A percentile compares a stretch with the other conserved stretches of the same genome.
phyloP scores from a whole-genome alignment of 139 green algal genomes.

The Tetradesmus obliquus region DNA sequence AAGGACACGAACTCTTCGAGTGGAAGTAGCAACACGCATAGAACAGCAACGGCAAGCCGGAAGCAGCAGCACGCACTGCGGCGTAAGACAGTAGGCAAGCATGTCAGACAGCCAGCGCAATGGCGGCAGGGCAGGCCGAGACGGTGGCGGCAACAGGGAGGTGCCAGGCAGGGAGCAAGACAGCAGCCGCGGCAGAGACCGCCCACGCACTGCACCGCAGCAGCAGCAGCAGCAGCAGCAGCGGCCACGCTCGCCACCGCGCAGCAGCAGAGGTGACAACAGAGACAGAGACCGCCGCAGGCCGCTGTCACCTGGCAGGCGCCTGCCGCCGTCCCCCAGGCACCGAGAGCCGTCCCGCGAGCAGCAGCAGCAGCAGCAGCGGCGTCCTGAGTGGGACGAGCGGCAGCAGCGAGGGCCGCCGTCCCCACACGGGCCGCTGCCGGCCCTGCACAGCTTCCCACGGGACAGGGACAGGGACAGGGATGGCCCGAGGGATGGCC shows the following conservation, averaged over 20 bases:
- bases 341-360: background rate
- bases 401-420: no score
- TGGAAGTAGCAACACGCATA: background rate
- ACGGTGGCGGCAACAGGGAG: background rate
- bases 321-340: background rate
- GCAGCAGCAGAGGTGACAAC: background rate
- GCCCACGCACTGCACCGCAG: background rate
- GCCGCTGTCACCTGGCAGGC: background rate
- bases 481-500: background rate
- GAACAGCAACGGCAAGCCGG: background rate
- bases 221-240: slow-evolving; percentile 17
- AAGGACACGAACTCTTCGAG: background rate
- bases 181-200: background rate
- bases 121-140: background rate
- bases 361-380: slow-evolving; percentile 17
- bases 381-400: background rate
- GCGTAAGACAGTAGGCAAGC: background rate
- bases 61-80: background rate
- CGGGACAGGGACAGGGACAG: background rate
- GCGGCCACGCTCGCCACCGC: background rate
- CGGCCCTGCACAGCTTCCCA: no score
- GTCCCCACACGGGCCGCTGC: background rate
- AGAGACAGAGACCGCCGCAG: background rate
- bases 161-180: background rate
- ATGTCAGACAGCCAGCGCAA: background rate